Base-by-base conservation (phyloP, 768 basidiomycete species). In the Termitomyces sp. region DNA sequence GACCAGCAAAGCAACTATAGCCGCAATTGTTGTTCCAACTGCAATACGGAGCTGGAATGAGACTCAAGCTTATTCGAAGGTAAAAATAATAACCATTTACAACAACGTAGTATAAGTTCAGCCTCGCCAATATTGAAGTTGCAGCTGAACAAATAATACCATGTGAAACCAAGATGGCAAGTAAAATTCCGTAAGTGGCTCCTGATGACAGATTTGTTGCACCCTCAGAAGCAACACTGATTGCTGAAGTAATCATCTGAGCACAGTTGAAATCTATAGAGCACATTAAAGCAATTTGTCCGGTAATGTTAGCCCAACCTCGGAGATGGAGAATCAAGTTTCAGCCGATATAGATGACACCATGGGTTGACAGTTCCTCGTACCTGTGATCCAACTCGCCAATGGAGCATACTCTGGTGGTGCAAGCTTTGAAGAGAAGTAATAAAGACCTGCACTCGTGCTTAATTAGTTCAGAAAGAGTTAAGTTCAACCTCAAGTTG, bases 241-340 rank as follows among this genome's bases (percentile, higher is more conserved):
- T 81, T 2, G 86, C 87, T 9, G 85, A 86, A 13, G 87, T 81
- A 58, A 89, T 88, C 88, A 89, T 89, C 69, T 89, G 86, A 7
- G 88, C 88, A 60, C 87, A 89, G 22, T 86, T 88, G 60, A 83
- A 89, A 66, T 89, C 88, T 55, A 90, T 90, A 6, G 85, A 87
- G 66, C 86, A 88, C 47, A 90, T 86, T 6, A 89, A 78, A 1
- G 85, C 78, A 18, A 76, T 67, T 59, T 77, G 87, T 30, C 88
- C 88, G 13, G 87, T 88, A 44, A 89, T 79, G 62, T 89, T 89
- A 15, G 87, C 86, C 87, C 86, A 88, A 7, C 85, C 84, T 57
- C 18, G 34, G 0, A n/a, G 22, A 18, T 34, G 6, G 13, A 39
- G 13, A 18, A 18, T 41, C 18, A 54, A 54, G n/a, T 42, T 54